Conservation (phyloP, 208 protist genomes). For the Acanthamoeba sp. region DNA sequence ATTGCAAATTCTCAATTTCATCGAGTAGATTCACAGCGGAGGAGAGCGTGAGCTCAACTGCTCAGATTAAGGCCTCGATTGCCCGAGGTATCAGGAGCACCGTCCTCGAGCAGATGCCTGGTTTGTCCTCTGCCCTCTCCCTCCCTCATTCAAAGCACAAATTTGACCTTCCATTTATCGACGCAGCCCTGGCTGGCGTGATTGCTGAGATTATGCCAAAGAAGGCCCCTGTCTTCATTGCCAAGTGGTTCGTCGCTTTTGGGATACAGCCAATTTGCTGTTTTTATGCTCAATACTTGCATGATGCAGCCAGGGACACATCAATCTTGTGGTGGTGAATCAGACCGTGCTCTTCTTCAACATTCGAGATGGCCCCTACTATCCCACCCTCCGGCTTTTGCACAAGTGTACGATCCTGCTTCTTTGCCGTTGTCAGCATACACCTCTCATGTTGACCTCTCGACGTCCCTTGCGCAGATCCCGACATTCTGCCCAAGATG, state of each 20-base stretch:
- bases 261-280: neutral
- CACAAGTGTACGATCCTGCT: constrained; percentile 93
- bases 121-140: neutral
- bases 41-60: constrained; percentile 52
- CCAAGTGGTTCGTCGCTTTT: constrained; percentile 90
- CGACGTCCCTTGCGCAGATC: constrained; percentile 85
- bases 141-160: neutral
- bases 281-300: too few relatives aligned
- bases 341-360: constrained; percentile 97
- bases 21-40: constrained; percentile 78
- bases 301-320: constrained; percentile 82
- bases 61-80: constrained; percentile 84
- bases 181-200: constrained; percentile 88
- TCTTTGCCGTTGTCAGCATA: neutral
- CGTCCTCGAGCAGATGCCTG: constrained; percentile 92
- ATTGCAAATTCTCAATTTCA: too few relatives aligned
- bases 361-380: constrained; percentile 95
- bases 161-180: neutral
- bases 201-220: constrained; percentile 96
- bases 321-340: constrained; percentile 91
- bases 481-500: constrained; percentile 95
- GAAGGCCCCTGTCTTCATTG: constrained; percentile 94
- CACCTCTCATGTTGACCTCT: neutral
- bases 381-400: constrained; percentile 96
- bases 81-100: constrained; percentile 93